Conservation (phyloP, 2,329 filamentous ascomycete genomes). For the Aspergillus latus region DNA sequence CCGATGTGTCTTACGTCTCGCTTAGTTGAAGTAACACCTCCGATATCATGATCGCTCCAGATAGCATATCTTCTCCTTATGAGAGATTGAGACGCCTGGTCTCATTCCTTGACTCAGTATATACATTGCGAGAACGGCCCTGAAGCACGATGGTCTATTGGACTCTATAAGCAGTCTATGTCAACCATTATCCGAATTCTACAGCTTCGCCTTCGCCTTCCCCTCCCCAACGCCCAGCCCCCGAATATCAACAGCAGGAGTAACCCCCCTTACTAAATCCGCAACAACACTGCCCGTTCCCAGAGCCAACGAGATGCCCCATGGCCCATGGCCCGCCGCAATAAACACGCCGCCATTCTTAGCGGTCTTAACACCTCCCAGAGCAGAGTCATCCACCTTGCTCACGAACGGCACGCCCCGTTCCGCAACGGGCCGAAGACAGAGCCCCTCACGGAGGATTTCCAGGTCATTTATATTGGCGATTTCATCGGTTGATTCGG, state of each 20-base stretch:
- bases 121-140: too few species aligned
- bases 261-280: slow-evolving; percentile 64
- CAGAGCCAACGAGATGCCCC: slow-evolving; percentile 67
- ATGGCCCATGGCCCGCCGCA: slow-evolving; percentile 72
- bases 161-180: neutral
- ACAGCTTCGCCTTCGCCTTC: slow-evolving; percentile 5
- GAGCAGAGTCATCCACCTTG: slow-evolving; percentile 55
- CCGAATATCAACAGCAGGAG: slow-evolving; percentile 60
- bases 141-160: too few species aligned
- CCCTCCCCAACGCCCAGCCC: slow-evolving; percentile 42
- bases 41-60: too few species aligned
- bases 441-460: slow-evolving; percentile 64
- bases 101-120: too few species aligned
- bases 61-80: too few species aligned
- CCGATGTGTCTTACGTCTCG: too few species aligned
- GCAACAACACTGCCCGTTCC: slow-evolving; percentile 71
- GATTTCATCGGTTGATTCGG: slow-evolving; percentile 22
- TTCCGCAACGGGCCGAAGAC: slow-evolving; percentile 69
- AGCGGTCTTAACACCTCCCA: slow-evolving; percentile 54
- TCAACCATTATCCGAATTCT: neutral
- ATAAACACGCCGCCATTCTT: slow-evolving; percentile 63
- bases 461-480: slow-evolving; percentile 55
- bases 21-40: too few species aligned
- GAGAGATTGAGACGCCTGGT: too few species aligned
- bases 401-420: slow-evolving; percentile 64